A percentile compares a stretch with the other conserved stretches of the same genome.
phyloP scores from a whole-genome alignment of 2,329 filamentous ascomycete species.

The Hypoxylon sp. region DNA sequence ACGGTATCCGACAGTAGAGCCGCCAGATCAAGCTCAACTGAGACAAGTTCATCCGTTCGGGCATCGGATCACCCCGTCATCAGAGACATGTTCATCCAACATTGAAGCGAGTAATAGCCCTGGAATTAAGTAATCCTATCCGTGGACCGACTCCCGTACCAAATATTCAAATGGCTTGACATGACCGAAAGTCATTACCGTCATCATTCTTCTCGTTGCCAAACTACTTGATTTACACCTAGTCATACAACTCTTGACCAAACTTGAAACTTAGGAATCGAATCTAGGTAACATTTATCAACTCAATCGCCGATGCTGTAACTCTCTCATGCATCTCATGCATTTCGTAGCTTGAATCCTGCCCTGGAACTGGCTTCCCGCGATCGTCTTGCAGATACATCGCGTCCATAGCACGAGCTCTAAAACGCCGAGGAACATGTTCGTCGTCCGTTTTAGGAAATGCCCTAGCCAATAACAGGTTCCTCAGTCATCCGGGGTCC shows the following conservation, averaged over 20 bases:
- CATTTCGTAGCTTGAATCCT: slow-evolving; percentile 29
- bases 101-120: slow-evolving; percentile 23
- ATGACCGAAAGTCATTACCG: slow-evolving; percentile 17
- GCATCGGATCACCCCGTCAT: slow-evolving; percentile 25
- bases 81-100: slow-evolving; percentile 41
- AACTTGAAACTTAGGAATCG: slow-evolving; percentile 1
- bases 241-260: slow-evolving; percentile 8
- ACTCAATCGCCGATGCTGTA: slow-evolving; percentile 19
- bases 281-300: slow-evolving; percentile 5
- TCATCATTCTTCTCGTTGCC: slow-evolving; percentile 31
- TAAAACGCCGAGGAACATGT: slow-evolving; percentile 39
- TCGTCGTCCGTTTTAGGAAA: slow-evolving; percentile 39
- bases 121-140: slow-evolving; percentile 36
- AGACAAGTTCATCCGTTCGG: slow-evolving; percentile 38
- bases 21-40: slow-evolving; percentile 28
- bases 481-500: slow-evolving; percentile 15
- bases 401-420: slow-evolving; percentile 29
- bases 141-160: background rate
- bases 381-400: slow-evolving; percentile 39
- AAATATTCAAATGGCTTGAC: slow-evolving; percentile 15
- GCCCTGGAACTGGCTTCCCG: slow-evolving; percentile 15
- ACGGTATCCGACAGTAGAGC: slow-evolving; percentile 25
- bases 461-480: slow-evolving; percentile 30
- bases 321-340: slow-evolving; percentile 13
- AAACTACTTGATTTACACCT: slow-evolving; percentile 3